A percentile compares a stretch with the other conserved stretches of the same genome.
phyloP scores from a whole-genome alignment of 768 basidiomycete species.

The Sutorius australiensis region DNA sequence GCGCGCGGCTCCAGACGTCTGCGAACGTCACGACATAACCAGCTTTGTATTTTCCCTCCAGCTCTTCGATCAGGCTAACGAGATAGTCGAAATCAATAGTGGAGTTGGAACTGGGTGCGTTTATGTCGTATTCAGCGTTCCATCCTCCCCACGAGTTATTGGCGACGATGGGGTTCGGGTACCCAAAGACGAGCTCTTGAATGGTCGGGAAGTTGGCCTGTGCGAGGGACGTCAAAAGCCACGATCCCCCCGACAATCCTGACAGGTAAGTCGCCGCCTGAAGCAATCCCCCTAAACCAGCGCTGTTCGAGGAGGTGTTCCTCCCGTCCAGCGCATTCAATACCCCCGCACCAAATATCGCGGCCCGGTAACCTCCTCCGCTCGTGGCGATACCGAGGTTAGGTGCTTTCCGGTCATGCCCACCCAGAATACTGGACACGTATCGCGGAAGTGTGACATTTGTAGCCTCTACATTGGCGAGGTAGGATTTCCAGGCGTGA shows the following conservation, averaged over 20 bases:
- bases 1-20: constrained; percentile 24
- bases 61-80: constrained; percentile 20
- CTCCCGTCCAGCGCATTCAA: constrained; percentile 47
- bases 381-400: constrained; percentile 48
- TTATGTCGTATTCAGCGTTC: constrained; percentile 25
- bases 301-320: constrained; percentile 39
- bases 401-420: constrained; percentile 24
- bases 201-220: constrained; percentile 41
- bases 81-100: constrained; percentile 16
- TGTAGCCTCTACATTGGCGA: constrained; percentile 35
- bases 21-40: constrained; percentile 32
- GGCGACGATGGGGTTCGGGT: constrained; percentile 10
- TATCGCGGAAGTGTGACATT: constrained; percentile 32
- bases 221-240: constrained; percentile 38
- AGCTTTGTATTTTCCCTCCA: constrained; percentile 29
- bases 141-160: constrained; percentile 33
- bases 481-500: constrained; percentile 38
- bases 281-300: constrained; percentile 49
- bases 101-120: constrained; percentile 17
- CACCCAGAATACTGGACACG: constrained; percentile 29
- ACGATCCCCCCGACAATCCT: constrained; percentile 46
- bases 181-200: constrained; percentile 37
- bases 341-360: constrained; percentile 51
- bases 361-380: constrained; percentile 57
- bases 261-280: constrained; percentile 52